These are phyloP conservation scores for Sclerotiophoma versabilis DNA, from an alignment of 2,329 filamentous ascomycete species.

Conservation along the genomic window DNA sequence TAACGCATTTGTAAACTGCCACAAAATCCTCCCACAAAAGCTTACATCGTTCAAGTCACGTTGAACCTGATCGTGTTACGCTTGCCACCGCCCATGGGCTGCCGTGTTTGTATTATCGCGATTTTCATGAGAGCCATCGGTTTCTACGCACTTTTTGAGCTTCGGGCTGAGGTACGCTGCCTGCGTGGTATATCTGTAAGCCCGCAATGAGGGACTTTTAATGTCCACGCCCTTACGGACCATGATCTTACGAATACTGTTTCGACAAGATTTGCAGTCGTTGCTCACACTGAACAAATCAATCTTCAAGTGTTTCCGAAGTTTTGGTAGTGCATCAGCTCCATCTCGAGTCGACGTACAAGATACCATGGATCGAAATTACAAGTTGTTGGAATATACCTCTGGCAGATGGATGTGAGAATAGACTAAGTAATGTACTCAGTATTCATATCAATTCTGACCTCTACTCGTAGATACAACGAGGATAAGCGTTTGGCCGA, in stretches of 20 bases:
- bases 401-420: conserved; percentile 39
- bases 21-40: too few species aligned
- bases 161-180: too few species aligned
- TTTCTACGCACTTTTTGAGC: too few species aligned
- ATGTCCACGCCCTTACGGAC: too few species aligned
- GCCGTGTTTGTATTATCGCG: too few species aligned
- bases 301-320: background rate
- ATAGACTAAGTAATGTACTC: background rate
- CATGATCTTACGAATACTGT: background rate
- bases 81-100: too few species aligned
- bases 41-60: too few species aligned
- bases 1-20: too few species aligned
- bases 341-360: background rate
- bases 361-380: conserved; percentile 8
- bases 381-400: conserved; percentile 36
- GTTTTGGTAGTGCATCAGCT: background rate
- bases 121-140: too few species aligned
- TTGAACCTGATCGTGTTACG: too few species aligned
- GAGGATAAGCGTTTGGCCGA: conserved; percentile 29
- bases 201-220: too few species aligned
- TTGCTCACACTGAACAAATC: background rate
- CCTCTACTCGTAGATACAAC: conserved; percentile 26
- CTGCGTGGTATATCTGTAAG: too few species aligned
- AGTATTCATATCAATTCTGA: background rate
- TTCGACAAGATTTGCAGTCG: background rate